A percentile compares a stretch with the other conserved stretches of the same genome.
phyloP scores from a whole-genome alignment of 2,329 filamentous ascomycete genomes.

The Nemania sp. region DNA sequence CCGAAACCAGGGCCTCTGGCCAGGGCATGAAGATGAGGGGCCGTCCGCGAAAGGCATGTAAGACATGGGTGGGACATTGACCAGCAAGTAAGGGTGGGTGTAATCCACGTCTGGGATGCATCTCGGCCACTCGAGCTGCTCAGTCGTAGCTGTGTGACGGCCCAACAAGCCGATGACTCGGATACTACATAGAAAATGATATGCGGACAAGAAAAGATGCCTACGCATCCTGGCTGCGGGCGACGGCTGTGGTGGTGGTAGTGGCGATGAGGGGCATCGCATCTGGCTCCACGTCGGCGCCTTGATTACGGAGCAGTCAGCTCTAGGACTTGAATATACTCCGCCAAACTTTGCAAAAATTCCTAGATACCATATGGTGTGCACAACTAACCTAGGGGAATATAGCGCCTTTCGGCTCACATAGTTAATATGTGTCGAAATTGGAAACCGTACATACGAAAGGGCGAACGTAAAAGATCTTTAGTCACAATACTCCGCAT shows the following conservation, averaged over 20 bases:
- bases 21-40: slow-evolving; percentile 23
- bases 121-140: slow-evolving; percentile 4
- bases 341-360: slow-evolving; percentile 11
- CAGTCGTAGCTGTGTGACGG: slow-evolving; percentile 13
- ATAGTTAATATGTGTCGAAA: slow-evolving; percentile 9
- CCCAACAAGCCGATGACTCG: slow-evolving; percentile 18
- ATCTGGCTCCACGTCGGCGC: slow-evolving; percentile 24
- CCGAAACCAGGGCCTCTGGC: neutral
- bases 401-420: too few relatives aligned
- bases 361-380: neutral
- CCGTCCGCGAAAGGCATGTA: slow-evolving; percentile 19
- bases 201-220: slow-evolving; percentile 18
- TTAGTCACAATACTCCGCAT: too few relatives aligned
- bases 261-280: slow-evolving; percentile 22
- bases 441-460: slow-evolving; percentile 20
- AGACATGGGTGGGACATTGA: slow-evolving; percentile 23
- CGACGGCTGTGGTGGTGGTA: slow-evolving; percentile 14
- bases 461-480: too few relatives aligned
- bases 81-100: slow-evolving; percentile 13
- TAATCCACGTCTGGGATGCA: slow-evolving; percentile 13
- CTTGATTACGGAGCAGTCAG: slow-evolving; percentile 17
- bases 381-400: too few relatives aligned
- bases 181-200: slow-evolving; percentile 15
- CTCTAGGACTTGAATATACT: slow-evolving; percentile 21
- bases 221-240: slow-evolving; percentile 19